Evolutionary conservation across 2,329 filamentous ascomycete species (phyloP).

Genomic region (Meredithiella fracta): DNA sequence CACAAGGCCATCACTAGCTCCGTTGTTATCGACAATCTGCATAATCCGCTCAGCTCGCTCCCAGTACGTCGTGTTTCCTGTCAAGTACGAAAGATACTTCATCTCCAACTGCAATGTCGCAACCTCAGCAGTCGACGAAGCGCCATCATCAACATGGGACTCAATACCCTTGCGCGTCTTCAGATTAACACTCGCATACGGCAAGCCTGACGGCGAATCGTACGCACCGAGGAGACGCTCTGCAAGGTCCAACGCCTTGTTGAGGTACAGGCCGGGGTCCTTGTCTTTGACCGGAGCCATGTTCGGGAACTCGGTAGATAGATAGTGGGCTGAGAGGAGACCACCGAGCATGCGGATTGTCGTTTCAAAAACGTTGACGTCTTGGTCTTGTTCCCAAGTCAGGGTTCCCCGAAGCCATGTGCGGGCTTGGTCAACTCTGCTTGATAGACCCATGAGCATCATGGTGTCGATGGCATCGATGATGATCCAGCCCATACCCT

Average conservation of each 20-base stretch:
- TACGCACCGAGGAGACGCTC: constrained; percentile 78
- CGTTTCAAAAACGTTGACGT: constrained; percentile 95
- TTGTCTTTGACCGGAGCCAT: constrained; percentile 59
- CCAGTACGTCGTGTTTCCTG: constrained; percentile 86
- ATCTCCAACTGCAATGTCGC: constrained; percentile 88
- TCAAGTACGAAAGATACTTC: constrained; percentile 91
- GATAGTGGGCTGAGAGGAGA: constrained; percentile 79
- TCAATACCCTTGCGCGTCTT: constrained; percentile 58
- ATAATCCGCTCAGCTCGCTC: constrained; percentile 82
- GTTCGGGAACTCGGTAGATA: constrained; percentile 70
- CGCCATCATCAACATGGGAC: constrained; percentile 71
- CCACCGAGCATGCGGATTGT: constrained; percentile 96
- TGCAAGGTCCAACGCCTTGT: constrained; percentile 86
- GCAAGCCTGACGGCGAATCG: constrained; percentile 70
- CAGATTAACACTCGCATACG: constrained; percentile 80
- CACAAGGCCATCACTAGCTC: constrained; percentile 62
- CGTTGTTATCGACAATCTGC: constrained; percentile 72
- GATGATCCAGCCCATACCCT: constrained; percentile 95
- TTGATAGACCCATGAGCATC: constrained; percentile 96
- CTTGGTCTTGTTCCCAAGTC: constrained; percentile 79
- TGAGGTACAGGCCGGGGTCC: constrained; percentile 73
- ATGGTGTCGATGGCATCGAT: constrained; percentile 90
- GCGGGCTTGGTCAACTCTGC: constrained; percentile 64
- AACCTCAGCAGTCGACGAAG: constrained; percentile 86
- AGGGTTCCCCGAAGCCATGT: constrained; percentile 74